phyloP scores from a whole-genome alignment of 1,139 yeast species.

The Blastobotrys ciferrii region DNA sequence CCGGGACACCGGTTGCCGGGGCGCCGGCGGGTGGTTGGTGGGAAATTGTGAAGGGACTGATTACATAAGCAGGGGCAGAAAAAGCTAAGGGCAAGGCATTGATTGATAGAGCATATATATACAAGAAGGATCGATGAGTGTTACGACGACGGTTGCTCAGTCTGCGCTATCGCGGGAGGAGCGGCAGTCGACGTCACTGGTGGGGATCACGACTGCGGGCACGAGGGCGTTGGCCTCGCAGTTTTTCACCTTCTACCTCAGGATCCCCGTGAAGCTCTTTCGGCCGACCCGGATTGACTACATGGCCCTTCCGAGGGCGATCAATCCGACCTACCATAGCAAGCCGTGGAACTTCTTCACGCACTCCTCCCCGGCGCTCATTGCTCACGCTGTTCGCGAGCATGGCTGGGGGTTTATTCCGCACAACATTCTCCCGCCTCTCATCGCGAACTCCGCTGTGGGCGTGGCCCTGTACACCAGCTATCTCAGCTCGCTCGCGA shows the following conservation, averaged over 20 bases:
- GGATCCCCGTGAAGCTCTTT: constrained; percentile 80
- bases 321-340: constrained; percentile 33
- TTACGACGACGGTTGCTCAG: neutral
- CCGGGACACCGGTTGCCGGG: too few relatives aligned
- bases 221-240: constrained; percentile 81
- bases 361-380: constrained; percentile 72
- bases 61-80: neutral
- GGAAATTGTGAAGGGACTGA: too few relatives aligned
- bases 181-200: constrained; percentile 28
- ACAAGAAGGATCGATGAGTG: neutral
- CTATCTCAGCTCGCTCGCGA: constrained; percentile 49
- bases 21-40: too few relatives aligned
- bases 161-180: neutral
- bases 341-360: constrained; percentile 69
- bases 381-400: constrained; percentile 63
- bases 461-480: constrained; percentile 84
- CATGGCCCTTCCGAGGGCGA: constrained; percentile 37
- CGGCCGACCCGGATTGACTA: constrained; percentile 83
- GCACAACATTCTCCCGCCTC: constrained; percentile 77
- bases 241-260: constrained; percentile 68
- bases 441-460: constrained; percentile 81
- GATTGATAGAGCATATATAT: neutral
- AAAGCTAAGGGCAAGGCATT: neutral
- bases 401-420: constrained; percentile 91
- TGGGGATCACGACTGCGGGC: constrained; percentile 74